Base-by-base conservation (phyloP, 176 grass and related monocot species). In the Aegilops tauschii region DNA sequence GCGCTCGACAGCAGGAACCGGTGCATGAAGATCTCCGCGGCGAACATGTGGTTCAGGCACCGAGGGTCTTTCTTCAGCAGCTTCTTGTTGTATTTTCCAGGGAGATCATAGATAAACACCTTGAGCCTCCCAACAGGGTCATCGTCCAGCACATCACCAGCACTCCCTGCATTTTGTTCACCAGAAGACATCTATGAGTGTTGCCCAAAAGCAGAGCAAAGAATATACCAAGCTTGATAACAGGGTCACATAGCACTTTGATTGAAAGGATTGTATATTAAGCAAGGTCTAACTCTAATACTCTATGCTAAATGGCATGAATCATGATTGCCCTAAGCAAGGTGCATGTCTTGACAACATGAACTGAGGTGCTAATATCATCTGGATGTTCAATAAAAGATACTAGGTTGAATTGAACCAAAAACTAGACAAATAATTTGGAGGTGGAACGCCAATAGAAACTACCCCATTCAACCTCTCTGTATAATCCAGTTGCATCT, bases 41-140 rank as follows among this genome's bases (percentile, higher is more conserved):
- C 95, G 17, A 98, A 98, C 95, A 98, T 98, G 56, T 98, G 95
- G 72, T 87, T 98, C 50, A 98, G 81, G 83, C 95, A 98, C 73
- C 95, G 82, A 42, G 93, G 89, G 37, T 98, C 95, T 47, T 95
- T 98, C 76, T 95, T 87, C 61, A 95, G 50, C 74, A 89, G 79
- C 66, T 93, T 95, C 64, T 90, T 95, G 83, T 98, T 95, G 91
- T 98, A 98, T 63, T 98, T 98, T 76, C 89, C 85, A 1, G 95
- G 93, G 47, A 98, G 82, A 25, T 95, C 90, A 79, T 98, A 98
- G 21, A 98, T 88, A 67, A 83, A 98, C 36, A 98, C 95, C 82
- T 95, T 98, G 39, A 98, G 87, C 71, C 84, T 88, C 80, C 95
- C 95, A 83, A 95, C 88, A 71, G 95, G 93, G n/a, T 98, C 84